A percentile compares a stretch with the other conserved stretches of the same genome.
These are phyloP conservation scores for Yarrowia divulgata DNA, from an alignment of 805 yeast genomes.

Conservation along the genomic window DNA sequence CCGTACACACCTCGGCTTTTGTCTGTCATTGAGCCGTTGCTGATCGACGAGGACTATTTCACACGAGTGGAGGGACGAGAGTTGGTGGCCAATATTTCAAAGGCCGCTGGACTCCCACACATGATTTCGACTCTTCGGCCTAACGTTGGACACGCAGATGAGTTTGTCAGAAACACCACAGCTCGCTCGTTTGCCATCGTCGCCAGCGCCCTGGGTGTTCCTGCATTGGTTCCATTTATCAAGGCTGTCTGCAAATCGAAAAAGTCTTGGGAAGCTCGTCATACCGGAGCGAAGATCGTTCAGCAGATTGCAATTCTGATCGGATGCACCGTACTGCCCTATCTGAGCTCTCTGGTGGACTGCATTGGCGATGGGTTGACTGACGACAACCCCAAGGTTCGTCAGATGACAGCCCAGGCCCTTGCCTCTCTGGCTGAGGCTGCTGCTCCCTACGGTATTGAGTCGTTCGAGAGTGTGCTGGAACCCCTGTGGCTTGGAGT, in stretches of 20 bases:
- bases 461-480: conserved; percentile 74
- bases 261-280: conserved; percentile 81
- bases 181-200: conserved; percentile 85
- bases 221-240: conserved; percentile 75
- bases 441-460: conserved; percentile 87
- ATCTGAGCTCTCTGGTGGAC: conserved; percentile 67
- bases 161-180: conserved; percentile 75
- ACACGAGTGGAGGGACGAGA: conserved; percentile 82
- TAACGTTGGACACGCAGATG: conserved; percentile 83
- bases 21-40: conserved; percentile 76
- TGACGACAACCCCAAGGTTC: conserved; percentile 73
- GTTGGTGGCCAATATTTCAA: conserved; percentile 73
- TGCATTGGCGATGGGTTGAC: conserved; percentile 64
- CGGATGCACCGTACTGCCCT: conserved; percentile 80
- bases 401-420: conserved; percentile 75
- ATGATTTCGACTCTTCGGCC: conserved; percentile 82
- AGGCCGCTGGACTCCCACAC: conserved; percentile 80
- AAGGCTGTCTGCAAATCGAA: conserved; percentile 79
- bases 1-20: conserved; percentile 79
- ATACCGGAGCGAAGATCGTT: conserved; percentile 77
- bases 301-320: conserved; percentile 74
- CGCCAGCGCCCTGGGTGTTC: conserved; percentile 79
- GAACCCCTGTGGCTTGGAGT: conserved; percentile 86
- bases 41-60: conserved; percentile 79
- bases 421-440: conserved; percentile 80